Evolutionary conservation across 176 grass and related monocot species (phyloP).

Genomic region (Dactylis glomerata): DNA sequence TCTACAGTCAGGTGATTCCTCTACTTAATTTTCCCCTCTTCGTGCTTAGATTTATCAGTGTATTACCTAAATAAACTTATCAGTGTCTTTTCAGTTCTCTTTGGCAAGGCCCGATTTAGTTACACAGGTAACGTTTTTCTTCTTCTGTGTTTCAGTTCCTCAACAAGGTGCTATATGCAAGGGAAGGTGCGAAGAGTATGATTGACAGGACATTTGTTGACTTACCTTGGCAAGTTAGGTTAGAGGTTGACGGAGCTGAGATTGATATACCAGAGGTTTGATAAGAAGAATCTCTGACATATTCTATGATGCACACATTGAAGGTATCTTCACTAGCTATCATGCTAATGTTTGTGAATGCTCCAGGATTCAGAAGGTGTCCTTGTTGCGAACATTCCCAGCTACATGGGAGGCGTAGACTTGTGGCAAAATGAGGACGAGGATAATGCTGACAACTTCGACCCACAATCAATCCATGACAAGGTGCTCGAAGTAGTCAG

Average conservation of each 20-base stretch:
- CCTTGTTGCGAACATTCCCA: constrained; percentile 70
- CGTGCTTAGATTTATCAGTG: background rate
- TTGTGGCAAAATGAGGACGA: constrained; percentile 64
- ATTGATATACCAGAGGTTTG: constrained; percentile 88
- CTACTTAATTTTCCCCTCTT: background rate
- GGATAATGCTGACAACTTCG: constrained; percentile 54
- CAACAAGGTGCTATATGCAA: constrained; percentile 82
- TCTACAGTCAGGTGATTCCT: constrained; percentile 70
- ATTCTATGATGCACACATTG: background rate
- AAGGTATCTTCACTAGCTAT: background rate
- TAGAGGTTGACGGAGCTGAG: constrained; percentile 76
- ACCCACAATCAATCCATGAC: constrained; percentile 78
- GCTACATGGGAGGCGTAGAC: constrained; percentile 90
- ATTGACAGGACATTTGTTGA: constrained; percentile 77
- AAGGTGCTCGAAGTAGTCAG: constrained; percentile 80
- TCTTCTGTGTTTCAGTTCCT: constrained; percentile 50
- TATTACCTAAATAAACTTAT: background rate
- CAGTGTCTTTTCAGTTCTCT: background rate
- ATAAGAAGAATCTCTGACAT: background rate
- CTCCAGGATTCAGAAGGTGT: constrained; percentile 80
- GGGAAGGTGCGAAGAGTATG: constrained; percentile 86
- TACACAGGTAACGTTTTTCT: background rate
- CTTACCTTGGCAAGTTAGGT: constrained; percentile 67
- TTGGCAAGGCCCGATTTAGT: background rate
- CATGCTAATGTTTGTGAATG: background rate